Evolutionary conservation across 2,329 filamentous ascomycete genomes (phyloP).

Genomic region (Hypoxylon sp.): DNA sequence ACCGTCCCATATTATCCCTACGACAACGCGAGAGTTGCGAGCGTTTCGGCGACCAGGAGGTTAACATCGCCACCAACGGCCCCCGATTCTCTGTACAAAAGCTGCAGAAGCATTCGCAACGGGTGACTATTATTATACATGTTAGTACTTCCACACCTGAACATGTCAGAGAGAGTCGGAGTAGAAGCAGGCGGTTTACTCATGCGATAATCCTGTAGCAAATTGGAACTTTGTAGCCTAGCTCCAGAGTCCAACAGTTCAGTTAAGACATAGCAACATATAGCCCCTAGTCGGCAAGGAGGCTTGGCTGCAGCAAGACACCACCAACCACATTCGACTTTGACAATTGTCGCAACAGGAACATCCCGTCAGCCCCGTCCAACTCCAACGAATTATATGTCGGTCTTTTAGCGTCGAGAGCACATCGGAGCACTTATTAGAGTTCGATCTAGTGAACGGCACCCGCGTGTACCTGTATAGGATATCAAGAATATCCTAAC

Average conservation of each 20-base stretch:
- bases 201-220: slow-evolving; percentile 22
- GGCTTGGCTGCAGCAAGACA: slow-evolving; percentile 42
- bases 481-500: slow-evolving; percentile 6
- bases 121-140: slow-evolving; percentile 32
- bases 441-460: slow-evolving; percentile 17
- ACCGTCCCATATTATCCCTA: slow-evolving; percentile 42
- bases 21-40: slow-evolving; percentile 34
- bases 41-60: slow-evolving; percentile 31
- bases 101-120: slow-evolving; percentile 5
- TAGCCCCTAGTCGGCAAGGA: slow-evolving; percentile 15
- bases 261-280: slow-evolving; percentile 18
- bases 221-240: slow-evolving; percentile 16
- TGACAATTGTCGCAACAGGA: slow-evolving; percentile 23
- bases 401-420: slow-evolving; percentile 4
- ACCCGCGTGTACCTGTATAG: slow-evolving; percentile 5
- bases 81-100: slow-evolving; percentile 32
- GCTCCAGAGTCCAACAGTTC: slow-evolving; percentile 18
- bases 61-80: slow-evolving; percentile 42
- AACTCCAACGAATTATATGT: slow-evolving; percentile 29
- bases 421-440: slow-evolving; percentile 23
- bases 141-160: slow-evolving; percentile 24
- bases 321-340: slow-evolving; percentile 36
- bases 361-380: slow-evolving; percentile 19
- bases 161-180: slow-evolving; percentile 6
- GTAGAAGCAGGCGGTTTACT: slow-evolving; percentile 27